Conservation (phyloP, 495 filamentous ascomycete species). For the Acidiella bohemica region DNA sequence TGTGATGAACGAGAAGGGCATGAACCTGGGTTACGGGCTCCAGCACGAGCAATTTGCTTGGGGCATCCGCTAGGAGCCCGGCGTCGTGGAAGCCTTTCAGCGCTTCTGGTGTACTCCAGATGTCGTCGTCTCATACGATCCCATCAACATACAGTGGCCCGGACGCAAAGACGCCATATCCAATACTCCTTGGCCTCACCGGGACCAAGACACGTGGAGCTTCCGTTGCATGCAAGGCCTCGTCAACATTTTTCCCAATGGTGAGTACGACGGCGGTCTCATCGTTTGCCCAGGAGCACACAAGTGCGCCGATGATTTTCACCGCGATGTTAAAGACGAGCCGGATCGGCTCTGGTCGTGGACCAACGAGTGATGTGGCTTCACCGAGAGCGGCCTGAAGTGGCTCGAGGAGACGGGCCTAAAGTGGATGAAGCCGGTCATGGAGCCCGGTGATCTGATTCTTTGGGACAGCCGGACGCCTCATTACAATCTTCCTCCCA, state of each 20-base stretch:
- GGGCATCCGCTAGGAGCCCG: slow-evolving; percentile 31
- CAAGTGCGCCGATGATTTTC: slow-evolving; percentile 29
- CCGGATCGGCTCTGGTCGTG: slow-evolving; percentile 22
- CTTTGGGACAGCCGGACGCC: slow-evolving; percentile 33
- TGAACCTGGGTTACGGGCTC: slow-evolving; percentile 30
- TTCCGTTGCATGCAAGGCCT: slow-evolving; percentile 37
- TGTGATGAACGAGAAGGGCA: slow-evolving; percentile 33
- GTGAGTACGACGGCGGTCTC: slow-evolving; percentile 32
- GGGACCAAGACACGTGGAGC: slow-evolving; percentile 33
- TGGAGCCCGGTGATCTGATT: slow-evolving; percentile 32
- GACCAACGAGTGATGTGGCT: slow-evolving; percentile 28
- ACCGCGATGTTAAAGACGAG: slow-evolving; percentile 27
- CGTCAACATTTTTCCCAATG: slow-evolving; percentile 33
- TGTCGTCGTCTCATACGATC: slow-evolving; percentile 35
- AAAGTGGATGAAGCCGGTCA: slow-evolving; percentile 28
- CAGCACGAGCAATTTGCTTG: slow-evolving; percentile 34
- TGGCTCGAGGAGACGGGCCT: slow-evolving; percentile 32
- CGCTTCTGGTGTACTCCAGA: slow-evolving; percentile 32
- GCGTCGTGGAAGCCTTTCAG: slow-evolving; percentile 30
- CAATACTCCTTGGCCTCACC: slow-evolving; percentile 34
- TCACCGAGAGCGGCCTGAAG: slow-evolving; percentile 27
- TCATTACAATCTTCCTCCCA: slow-evolving; percentile 29
- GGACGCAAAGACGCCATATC: slow-evolving; percentile 27
- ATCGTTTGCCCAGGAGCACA: slow-evolving; percentile 31
- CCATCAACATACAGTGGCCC: slow-evolving; percentile 30